phyloP scores from a whole-genome alignment of 805 yeast species.

The Zygoascus bituminiphila region DNA sequence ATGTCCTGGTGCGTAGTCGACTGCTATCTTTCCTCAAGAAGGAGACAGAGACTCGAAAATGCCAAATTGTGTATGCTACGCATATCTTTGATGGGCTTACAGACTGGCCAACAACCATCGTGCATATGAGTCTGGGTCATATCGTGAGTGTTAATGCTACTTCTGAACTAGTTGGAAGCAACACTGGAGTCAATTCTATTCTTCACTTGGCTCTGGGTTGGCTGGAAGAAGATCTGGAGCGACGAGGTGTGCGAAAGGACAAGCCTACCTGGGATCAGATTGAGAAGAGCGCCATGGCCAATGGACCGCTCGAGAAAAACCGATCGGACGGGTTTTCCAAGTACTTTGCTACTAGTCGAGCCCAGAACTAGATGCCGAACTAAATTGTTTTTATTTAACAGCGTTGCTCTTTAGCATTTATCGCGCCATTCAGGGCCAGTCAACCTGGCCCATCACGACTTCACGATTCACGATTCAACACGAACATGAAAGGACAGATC shows the following conservation, averaged over 20 bases:
- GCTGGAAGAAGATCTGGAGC: slow-evolving; percentile 33
- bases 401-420: too few relatives aligned
- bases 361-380: slow-evolving; percentile 11
- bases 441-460: too few relatives aligned
- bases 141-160: slow-evolving; percentile 28
- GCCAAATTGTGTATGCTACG: slow-evolving; percentile 80
- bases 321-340: slow-evolving; percentile 23
- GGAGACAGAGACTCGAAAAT: slow-evolving; percentile 64
- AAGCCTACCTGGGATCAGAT: slow-evolving; percentile 52
- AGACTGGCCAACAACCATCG: slow-evolving; percentile 77
- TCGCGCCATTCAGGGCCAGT: too few relatives aligned
- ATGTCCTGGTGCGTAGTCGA: slow-evolving; percentile 78
- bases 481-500: too few relatives aligned
- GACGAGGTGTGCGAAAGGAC: slow-evolving; percentile 49
- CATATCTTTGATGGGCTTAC: slow-evolving; percentile 95
- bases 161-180: neutral
- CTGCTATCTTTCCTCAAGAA: slow-evolving; percentile 57
- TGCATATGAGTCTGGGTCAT: slow-evolving; percentile 68
- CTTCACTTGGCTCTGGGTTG: slow-evolving; percentile 30
- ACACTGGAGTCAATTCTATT: slow-evolving; percentile 11
- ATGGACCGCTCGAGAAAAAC: slow-evolving; percentile 16
- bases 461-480: too few relatives aligned
- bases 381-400: too few relatives aligned
- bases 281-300: slow-evolving; percentile 22
- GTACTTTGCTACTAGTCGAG: slow-evolving; percentile 26